These are phyloP conservation scores for Chenopodium album DNA, from an alignment of 148 eudicot genomes.

Conservation along the genomic window DNA sequence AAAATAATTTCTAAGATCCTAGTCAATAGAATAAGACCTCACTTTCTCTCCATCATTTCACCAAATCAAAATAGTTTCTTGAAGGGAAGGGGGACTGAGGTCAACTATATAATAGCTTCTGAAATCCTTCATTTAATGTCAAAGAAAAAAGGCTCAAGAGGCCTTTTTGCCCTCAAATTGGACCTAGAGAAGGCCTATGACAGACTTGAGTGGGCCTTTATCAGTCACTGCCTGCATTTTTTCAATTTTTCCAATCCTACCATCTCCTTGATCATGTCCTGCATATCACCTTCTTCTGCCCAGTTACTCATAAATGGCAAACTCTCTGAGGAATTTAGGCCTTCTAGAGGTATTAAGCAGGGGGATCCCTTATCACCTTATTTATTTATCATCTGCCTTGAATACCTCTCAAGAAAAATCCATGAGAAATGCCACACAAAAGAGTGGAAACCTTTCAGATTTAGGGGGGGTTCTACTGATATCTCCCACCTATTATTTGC, in stretches of 20 bases:
- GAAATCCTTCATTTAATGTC: background rate
- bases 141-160: background rate
- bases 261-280: background rate
- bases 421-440: rapidly evolving
- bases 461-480: no score
- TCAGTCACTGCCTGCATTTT: background rate
- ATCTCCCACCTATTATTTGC: no score
- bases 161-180: background rate
- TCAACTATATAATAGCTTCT: background rate
- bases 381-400: no score
- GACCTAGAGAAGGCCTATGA: slow-evolving; percentile 6
- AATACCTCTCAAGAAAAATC: no score
- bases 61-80: background rate
- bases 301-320: background rate
- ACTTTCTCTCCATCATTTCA: background rate
- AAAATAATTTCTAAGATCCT: background rate
- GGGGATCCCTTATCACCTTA: no score
- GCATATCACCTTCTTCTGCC: background rate
- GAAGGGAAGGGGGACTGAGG: background rate
- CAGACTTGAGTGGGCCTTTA: background rate
- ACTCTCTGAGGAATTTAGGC: background rate
- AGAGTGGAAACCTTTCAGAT: no score
- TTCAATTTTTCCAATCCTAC: background rate
- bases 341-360: background rate
- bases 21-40: background rate